Conservation (phyloP, 129 eudicot species). For the Artemisia argyi region DNA sequence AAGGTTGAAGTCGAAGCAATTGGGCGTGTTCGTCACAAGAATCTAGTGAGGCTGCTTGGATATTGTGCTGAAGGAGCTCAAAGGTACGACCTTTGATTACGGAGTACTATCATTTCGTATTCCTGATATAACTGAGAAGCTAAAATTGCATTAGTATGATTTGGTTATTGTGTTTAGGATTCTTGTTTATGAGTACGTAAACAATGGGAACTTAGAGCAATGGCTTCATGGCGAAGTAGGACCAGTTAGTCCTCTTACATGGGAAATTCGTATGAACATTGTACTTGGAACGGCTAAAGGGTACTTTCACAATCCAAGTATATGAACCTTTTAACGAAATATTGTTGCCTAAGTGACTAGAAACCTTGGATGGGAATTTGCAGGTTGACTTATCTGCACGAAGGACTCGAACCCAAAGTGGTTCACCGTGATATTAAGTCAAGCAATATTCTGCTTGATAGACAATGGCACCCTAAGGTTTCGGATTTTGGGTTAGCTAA, state of each 20-base stretch:
- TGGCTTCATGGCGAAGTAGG: constrained; percentile 54
- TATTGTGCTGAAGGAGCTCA: constrained; percentile 98
- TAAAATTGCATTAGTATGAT: neutral
- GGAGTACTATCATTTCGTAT: neutral
- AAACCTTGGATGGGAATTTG: constrained; percentile 23
- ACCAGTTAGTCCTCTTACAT: constrained; percentile 77
- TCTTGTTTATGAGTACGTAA: constrained; percentile 39
- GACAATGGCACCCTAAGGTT: constrained; percentile 78
- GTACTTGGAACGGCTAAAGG: constrained; percentile 85
- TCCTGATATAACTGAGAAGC: neutral
- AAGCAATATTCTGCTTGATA: constrained; percentile 80
- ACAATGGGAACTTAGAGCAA: constrained; percentile 44
- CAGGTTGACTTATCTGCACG: constrained; percentile 88
- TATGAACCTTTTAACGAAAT: neutral
- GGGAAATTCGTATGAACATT: constrained; percentile 79
- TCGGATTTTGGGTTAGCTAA: constrained; percentile 90
- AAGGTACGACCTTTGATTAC: constrained; percentile 46
- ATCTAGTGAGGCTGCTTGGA: constrained; percentile 88
- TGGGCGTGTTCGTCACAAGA: constrained; percentile 92
- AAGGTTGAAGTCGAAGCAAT: constrained; percentile 98
- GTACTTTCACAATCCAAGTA: constrained; percentile 27
- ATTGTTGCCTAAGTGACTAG: neutral
- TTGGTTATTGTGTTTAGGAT: constrained; percentile 30
- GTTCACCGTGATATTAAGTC: constrained; percentile 91
- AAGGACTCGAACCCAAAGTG: constrained; percentile 92